phyloP scores from a whole-genome alignment of 2,329 filamentous ascomycete genomes.

The Grosmannia huntii region DNA sequence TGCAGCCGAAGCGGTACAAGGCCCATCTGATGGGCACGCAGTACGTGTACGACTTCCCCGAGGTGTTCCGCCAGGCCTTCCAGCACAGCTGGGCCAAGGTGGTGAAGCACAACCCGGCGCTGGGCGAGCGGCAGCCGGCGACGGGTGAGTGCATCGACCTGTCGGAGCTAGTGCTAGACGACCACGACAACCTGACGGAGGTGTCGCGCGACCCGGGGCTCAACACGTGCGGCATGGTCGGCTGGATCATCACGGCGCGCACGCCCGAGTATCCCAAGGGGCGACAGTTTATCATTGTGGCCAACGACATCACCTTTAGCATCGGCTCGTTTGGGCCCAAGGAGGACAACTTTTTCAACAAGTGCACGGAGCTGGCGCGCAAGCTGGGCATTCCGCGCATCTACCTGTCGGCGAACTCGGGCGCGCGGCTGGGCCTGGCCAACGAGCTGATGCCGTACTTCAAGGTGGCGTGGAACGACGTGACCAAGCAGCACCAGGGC shows the following conservation, averaged over 20 bases:
- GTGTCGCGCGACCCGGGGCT: slow-evolving; percentile 90
- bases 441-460: slow-evolving; percentile 96
- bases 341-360: slow-evolving; percentile 97
- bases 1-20: slow-evolving; percentile 99
- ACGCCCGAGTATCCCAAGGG: slow-evolving; percentile 93
- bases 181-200: slow-evolving; percentile 81
- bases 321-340: slow-evolving; percentile 94
- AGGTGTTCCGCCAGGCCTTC: slow-evolving; percentile 95
- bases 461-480: slow-evolving; percentile 92
- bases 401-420: slow-evolving; percentile 97
- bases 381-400: slow-evolving; percentile 88
- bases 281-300: slow-evolving; percentile 86
- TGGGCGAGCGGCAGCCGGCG: slow-evolving; percentile 70
- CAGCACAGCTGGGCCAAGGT: slow-evolving; percentile 85
- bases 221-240: slow-evolving; percentile 96
- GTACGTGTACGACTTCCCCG: slow-evolving; percentile 98
- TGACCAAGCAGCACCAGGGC: slow-evolving; percentile 64
- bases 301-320: slow-evolving; percentile 99
- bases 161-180: slow-evolving; percentile 88
- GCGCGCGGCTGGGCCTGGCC: slow-evolving; percentile 91
- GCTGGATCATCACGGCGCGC: slow-evolving; percentile 88
- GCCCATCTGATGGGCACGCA: slow-evolving; percentile 98
- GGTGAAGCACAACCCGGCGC: slow-evolving; percentile 56
- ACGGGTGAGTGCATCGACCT: slow-evolving; percentile 87
- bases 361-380: slow-evolving; percentile 92